Conservation (phyloP, 2,329 filamentous ascomycete species). For the Colletotrichum sp. region DNA sequence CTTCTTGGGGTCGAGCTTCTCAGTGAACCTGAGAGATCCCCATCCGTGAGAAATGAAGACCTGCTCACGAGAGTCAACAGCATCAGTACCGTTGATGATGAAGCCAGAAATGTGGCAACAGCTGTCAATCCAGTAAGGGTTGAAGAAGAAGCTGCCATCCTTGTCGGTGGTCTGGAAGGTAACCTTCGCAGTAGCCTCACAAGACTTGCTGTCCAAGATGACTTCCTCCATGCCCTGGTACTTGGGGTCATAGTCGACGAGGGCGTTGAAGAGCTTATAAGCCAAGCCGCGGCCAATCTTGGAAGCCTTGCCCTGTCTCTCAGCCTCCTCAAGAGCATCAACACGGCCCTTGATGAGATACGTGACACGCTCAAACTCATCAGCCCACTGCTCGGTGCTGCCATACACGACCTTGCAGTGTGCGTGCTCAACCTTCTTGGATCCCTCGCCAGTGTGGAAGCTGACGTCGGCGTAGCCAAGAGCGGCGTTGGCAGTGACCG, state of each 20-base stretch:
- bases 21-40: slow-evolving; percentile 56
- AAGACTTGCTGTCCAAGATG: slow-evolving; percentile 52
- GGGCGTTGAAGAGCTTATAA: slow-evolving; percentile 70
- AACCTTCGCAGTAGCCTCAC: slow-evolving; percentile 48
- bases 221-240: slow-evolving; percentile 66
- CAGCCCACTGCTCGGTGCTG: slow-evolving; percentile 63
- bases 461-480: slow-evolving; percentile 58
- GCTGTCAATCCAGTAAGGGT: slow-evolving; percentile 65
- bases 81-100: slow-evolving; percentile 64
- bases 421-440: slow-evolving; percentile 65
- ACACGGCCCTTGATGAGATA: slow-evolving; percentile 73
- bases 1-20: slow-evolving; percentile 48
- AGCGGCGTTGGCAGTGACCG: slow-evolving; percentile 63
- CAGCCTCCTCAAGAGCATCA: slow-evolving; percentile 62
- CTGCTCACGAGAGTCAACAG: slow-evolving; percentile 56
- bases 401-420: slow-evolving; percentile 64
- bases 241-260: slow-evolving; percentile 60
- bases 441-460: slow-evolving; percentile 65
- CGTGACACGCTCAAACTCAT: slow-evolving; percentile 69
- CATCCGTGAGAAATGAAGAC: slow-evolving; percentile 67
- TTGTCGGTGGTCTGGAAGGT: slow-evolving; percentile 51
- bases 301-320: slow-evolving; percentile 69
- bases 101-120: slow-evolving; percentile 65
- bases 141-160: slow-evolving; percentile 59
- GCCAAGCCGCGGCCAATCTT: slow-evolving; percentile 77